phyloP scores from a whole-genome alignment of 768 basidiomycete species.

The Suillus tomentosus region DNA sequence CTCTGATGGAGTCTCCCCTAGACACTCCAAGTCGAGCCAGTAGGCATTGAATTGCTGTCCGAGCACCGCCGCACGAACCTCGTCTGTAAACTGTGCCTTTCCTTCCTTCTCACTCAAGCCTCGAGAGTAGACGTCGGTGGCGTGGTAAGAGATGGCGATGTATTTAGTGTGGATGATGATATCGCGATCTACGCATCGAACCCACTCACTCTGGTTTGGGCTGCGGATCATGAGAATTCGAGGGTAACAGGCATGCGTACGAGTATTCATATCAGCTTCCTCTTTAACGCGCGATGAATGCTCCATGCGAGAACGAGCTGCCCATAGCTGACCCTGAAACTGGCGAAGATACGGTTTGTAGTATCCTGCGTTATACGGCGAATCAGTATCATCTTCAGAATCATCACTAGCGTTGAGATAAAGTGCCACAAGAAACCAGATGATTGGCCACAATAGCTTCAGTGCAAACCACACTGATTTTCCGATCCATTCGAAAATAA shows the following conservation, averaged over 20 bases:
- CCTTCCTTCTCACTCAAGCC: constrained; percentile 11
- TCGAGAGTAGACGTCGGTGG: constrained; percentile 12
- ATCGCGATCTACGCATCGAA: background rate
- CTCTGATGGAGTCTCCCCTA: constrained; percentile 15
- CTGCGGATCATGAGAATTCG: constrained; percentile 15
- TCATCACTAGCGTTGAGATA: background rate
- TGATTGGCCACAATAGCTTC: constrained; percentile 15
- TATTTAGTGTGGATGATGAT: constrained; percentile 15
- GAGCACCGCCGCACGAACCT: constrained; percentile 2
- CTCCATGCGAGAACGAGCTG: constrained; percentile 22
- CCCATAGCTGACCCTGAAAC: constrained; percentile 22
- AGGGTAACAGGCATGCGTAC: constrained; percentile 18
- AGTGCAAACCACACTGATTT: constrained; percentile 12
- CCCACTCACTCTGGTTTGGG: constrained; percentile 8
- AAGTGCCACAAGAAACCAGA: background rate
- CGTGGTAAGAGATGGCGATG: constrained; percentile 21
- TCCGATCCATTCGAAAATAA: constrained; percentile 12
- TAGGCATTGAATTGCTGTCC: background rate
- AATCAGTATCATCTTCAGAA: background rate
- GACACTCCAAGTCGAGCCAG: constrained; percentile 12
- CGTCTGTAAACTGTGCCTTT: constrained; percentile 12
- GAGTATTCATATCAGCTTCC: constrained; percentile 7
- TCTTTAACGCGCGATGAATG: constrained; percentile 15
- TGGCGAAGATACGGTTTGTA: constrained; percentile 13
- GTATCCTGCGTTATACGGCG: constrained; percentile 1